A percentile compares a stretch with the other conserved stretches of the same genome.
Evolutionary conservation across 2,329 filamentous ascomycete species (phyloP).

Genomic region (Chaetomium globosum): DNA sequence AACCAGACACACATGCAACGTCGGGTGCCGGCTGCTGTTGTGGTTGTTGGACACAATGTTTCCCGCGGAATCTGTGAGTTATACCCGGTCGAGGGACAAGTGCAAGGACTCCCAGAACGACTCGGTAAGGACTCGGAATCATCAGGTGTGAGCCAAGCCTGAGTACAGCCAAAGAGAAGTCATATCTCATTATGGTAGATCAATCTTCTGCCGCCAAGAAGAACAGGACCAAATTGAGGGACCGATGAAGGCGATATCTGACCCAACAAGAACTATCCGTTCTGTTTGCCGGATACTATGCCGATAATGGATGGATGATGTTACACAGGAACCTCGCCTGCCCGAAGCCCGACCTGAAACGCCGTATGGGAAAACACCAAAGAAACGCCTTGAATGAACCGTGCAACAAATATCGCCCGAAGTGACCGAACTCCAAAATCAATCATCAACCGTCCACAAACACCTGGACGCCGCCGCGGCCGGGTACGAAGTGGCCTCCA

Average conservation of each 20-base stretch:
- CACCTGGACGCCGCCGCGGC: constrained; percentile 20
- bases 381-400: constrained; percentile 3
- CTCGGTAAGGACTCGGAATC: not conserved
- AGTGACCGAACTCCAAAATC: not conserved
- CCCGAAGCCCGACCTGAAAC: not conserved
- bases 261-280: constrained; percentile 13
- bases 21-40: not conserved
- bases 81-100: constrained; percentile 5
- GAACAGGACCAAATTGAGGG: not conserved
- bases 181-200: constrained; percentile 25
- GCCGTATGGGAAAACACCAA: constrained; percentile 12
- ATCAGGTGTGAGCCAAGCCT: not conserved
- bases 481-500: constrained; percentile 23
- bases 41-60: not conserved
- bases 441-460: constrained; percentile 13
- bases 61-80: not conserved
- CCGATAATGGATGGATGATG: constrained; percentile 15
- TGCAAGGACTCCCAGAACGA: not conserved
- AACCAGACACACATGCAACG: not conserved
- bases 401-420: not conserved
- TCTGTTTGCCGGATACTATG: constrained; percentile 14
- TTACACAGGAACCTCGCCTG: constrained; percentile 8
- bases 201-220: not conserved
- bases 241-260: not conserved
- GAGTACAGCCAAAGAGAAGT: constrained; percentile 19